Conservation (phyloP, 129 eudicot species). For the Saussurea involucrata region DNA sequence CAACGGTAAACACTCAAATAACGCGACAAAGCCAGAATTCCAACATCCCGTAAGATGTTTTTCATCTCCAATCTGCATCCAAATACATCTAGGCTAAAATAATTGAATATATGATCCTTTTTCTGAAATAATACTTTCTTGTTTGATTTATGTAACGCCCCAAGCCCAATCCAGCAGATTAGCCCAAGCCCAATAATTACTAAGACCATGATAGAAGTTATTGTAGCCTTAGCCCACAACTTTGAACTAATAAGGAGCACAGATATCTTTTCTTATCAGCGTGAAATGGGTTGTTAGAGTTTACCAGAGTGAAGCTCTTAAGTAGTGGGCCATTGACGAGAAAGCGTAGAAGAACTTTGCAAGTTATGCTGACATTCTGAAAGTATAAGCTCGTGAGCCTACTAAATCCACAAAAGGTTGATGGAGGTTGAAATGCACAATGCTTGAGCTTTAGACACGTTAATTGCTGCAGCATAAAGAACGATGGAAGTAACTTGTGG, state of each 20-base stretch:
- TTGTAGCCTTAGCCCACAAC: too few species aligned
- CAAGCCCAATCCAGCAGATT: too few species aligned
- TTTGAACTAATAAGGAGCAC: too few species aligned
- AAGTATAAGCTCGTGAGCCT: conserved; percentile 17
- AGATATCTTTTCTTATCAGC: too few species aligned
- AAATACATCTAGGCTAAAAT: background rate
- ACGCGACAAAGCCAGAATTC: conserved; percentile 16
- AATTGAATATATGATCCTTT: background rate
- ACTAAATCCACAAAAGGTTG: conserved; percentile 15
- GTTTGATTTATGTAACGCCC: background rate
- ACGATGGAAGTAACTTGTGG: background rate
- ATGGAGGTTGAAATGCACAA: background rate
- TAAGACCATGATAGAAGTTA: too few species aligned
- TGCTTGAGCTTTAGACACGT: background rate
- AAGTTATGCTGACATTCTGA: conserved; percentile 10
- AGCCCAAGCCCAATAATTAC: too few species aligned
- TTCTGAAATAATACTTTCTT: background rate
- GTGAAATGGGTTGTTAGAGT: too few species aligned
- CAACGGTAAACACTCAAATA: conserved; percentile 15
- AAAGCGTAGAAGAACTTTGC: conserved; percentile 1
- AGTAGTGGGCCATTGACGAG: conserved; percentile 1
- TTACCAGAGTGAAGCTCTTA: conserved; percentile 6
- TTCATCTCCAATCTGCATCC: conserved; percentile 14
- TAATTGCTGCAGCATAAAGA: background rate
- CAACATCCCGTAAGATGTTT: background rate